These are phyloP conservation scores for Lentinula detonsa DNA, from an alignment of 768 basidiomycete species.

Conservation along the genomic window DNA sequence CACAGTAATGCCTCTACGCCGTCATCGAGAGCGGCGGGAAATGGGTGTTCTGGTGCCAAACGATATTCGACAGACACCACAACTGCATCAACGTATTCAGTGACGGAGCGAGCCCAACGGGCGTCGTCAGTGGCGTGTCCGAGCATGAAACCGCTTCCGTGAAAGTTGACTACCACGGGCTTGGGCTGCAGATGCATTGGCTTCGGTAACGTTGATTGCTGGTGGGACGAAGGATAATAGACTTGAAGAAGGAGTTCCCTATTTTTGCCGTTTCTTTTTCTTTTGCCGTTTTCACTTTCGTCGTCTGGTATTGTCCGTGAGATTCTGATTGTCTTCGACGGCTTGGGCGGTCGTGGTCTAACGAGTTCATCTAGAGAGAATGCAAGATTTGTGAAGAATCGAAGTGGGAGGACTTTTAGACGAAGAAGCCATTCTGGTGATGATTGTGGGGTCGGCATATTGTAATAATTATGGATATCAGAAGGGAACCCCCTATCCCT, in stretches of 20 bases:
- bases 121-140: not conserved
- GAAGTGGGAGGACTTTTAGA: not conserved
- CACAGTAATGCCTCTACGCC: not conserved
- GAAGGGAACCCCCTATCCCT: no score
- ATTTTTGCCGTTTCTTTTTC: not conserved
- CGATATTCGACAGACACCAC: not conserved
- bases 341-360: not conserved
- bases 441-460: not conserved
- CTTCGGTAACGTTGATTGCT: not conserved
- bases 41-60: not conserved
- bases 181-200: not conserved
- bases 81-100: not conserved
- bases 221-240: not conserved
- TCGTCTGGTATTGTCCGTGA: not conserved
- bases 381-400: not conserved
- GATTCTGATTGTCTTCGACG: not conserved
- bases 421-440: not conserved
- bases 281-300: not conserved
- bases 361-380: not conserved
- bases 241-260: not conserved
- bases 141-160: not conserved
- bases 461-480: not conserved
- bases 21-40: not conserved
- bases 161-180: not conserved
- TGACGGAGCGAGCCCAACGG: not conserved